Conservation (phyloP, 192 early-diverging fungal genomes). For the Coemansia sp. region DNA sequence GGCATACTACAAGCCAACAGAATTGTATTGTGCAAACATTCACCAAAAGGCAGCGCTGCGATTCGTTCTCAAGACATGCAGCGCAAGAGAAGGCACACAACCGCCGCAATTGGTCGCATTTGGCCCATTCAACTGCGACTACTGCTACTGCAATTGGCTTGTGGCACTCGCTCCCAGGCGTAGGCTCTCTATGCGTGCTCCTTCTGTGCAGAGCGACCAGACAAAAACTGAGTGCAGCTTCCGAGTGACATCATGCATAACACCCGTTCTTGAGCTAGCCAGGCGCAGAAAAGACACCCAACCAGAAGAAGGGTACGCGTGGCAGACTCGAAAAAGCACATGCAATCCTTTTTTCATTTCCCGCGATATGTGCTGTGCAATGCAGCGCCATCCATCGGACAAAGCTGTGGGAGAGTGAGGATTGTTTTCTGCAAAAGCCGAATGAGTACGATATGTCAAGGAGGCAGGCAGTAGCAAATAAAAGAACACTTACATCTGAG, state of each 20-base stretch:
- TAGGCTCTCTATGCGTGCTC: background rate
- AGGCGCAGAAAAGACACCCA: background rate
- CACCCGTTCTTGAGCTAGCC: conserved; percentile 1
- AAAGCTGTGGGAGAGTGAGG: background rate
- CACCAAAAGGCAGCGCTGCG: no score
- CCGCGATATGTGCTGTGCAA: background rate
- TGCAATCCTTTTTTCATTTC: background rate
- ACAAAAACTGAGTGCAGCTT: conserved; percentile 8
- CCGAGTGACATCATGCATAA: conserved; percentile 21
- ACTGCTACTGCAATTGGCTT: no score
- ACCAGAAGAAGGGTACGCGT: conserved; percentile 1
- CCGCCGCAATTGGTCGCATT: no score
- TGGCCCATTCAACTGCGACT: no score
- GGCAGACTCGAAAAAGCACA: background rate
- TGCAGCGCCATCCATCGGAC: background rate
- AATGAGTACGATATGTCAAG: background rate
- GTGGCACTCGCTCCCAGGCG: no score
- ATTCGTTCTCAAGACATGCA: no score
- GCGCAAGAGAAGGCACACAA: no score
- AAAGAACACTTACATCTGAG: conserved; percentile 45
- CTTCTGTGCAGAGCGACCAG: background rate
- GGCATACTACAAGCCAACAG: background rate
- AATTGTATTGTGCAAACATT: conserved; percentile 1
- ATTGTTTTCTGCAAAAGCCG: background rate
- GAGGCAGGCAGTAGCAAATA: background rate